Percentiles rank a stretch among this genome's conserved stretches.
Conservation (phyloP, 2,329 filamentous ascomycete species). For the Chrysoporthe deuterocubensis region DNA sequence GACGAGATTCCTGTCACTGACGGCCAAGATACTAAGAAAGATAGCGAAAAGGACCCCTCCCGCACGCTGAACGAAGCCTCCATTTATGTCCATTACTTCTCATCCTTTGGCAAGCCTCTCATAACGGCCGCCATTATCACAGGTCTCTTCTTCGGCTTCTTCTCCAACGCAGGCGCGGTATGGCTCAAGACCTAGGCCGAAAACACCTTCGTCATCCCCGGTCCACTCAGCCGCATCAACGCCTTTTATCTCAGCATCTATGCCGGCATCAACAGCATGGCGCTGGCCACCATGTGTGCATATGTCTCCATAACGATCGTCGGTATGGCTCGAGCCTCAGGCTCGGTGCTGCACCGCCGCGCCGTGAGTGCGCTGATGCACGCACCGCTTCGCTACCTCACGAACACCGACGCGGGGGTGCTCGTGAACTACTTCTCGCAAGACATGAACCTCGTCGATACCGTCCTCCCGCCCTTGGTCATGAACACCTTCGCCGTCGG, state of each 20-base stretch:
- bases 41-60: conserved; percentile 8
- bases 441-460: conserved; percentile 34
- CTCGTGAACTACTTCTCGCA: conserved; percentile 36
- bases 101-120: conserved; percentile 17
- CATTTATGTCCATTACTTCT: conserved; percentile 23
- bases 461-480: conserved; percentile 29
- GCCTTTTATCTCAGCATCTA: conserved; percentile 39
- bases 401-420: conserved; percentile 33
- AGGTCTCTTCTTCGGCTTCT: conserved; percentile 14
- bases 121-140: conserved; percentile 10
- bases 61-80: conserved; percentile 11
- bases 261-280: conserved; percentile 32
- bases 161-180: conserved; percentile 21
- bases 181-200: conserved; percentile 31
- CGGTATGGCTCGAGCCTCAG: conserved; percentile 32
- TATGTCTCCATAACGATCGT: conserved; percentile 31
- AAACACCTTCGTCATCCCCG: conserved; percentile 20
- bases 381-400: conserved; percentile 36
- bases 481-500: conserved; percentile 28
- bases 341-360: conserved; percentile 35
- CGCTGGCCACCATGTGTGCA: conserved; percentile 31
- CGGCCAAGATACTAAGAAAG: background rate
- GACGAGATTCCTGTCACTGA: background rate
- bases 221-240: conserved; percentile 27
- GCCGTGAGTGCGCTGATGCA: conserved; percentile 39